These are phyloP conservation scores for Euphorbia schlechtendalii DNA, from an alignment of 441 rosid species.

Conservation along the genomic window DNA sequence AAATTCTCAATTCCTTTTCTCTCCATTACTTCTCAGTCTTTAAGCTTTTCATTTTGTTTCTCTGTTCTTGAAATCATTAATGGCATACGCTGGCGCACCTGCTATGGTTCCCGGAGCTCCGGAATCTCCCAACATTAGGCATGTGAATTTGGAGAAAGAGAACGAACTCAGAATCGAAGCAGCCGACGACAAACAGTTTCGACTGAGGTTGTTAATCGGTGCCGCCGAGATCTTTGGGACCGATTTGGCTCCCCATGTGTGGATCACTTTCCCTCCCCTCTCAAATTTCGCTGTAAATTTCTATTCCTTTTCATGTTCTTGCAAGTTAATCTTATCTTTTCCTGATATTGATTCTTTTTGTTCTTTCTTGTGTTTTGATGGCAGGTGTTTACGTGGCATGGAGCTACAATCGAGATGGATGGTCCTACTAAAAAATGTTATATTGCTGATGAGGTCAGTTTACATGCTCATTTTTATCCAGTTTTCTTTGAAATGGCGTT, in stretches of 20 bases:
- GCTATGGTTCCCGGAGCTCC: conserved; percentile 28
- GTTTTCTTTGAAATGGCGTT: background rate
- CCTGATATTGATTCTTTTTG: background rate
- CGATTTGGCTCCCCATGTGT: conserved; percentile 77
- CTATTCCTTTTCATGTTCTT: background rate
- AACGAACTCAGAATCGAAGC: conserved; percentile 85
- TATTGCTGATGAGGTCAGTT: conserved; percentile 80
- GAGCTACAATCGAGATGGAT: conserved; percentile 88
- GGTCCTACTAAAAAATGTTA: conserved; percentile 84
- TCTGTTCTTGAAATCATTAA: too few species aligned
- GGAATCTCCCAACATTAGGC: conserved; percentile 40
- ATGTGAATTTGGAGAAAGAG: conserved; percentile 74
- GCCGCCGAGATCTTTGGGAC: conserved; percentile 87
- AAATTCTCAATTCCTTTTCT: too few species aligned
- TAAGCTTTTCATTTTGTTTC: too few species aligned
- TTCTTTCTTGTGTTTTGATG: too few species aligned
- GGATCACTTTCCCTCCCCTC: conserved; percentile 85
- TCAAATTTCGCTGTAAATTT: conserved; percentile 64
- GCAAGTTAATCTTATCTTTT: background rate
- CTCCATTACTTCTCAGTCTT: too few species aligned
- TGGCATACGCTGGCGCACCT: conserved; percentile 23
- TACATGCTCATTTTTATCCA: conserved; percentile 13
- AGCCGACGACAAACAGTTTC: conserved; percentile 53
- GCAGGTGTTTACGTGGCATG: conserved; percentile 89
- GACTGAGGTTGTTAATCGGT: conserved; percentile 64